Evolutionary conservation across 495 filamentous ascomycete genomes (phyloP).

Genomic region (Neurospora sp.): DNA sequence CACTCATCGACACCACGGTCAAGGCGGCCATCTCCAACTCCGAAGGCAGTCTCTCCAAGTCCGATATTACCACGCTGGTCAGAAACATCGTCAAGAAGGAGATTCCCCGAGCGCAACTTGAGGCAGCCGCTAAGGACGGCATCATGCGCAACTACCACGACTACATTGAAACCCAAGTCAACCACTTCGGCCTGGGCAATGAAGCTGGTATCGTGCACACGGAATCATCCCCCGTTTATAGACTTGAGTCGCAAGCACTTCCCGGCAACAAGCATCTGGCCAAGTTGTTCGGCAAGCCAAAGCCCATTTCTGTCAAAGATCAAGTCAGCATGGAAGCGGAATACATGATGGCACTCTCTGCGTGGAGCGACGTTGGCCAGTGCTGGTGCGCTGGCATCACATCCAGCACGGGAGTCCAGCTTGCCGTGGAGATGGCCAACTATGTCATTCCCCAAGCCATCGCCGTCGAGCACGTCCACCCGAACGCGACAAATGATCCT

Average conservation of each 20-base stretch:
- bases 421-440: constrained; percentile 38
- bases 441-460: constrained; percentile 44
- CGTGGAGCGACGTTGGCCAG: constrained; percentile 53
- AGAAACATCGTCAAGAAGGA: constrained; percentile 25
- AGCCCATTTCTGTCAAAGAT: background rate
- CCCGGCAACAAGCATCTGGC: background rate
- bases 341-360: constrained; percentile 31
- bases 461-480: constrained; percentile 53
- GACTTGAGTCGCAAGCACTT: background rate
- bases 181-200: constrained; percentile 30
- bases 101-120: constrained; percentile 24
- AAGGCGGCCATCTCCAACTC: background rate
- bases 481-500: constrained; percentile 41
- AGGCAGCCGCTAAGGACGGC: constrained; percentile 18
- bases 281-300: background rate
- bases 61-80: constrained; percentile 24
- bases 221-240: background rate
- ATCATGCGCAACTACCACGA: constrained; percentile 16
- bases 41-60: constrained; percentile 12
- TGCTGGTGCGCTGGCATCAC: constrained; percentile 52
- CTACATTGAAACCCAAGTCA: constrained; percentile 27
- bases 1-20: constrained; percentile 3
- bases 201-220: constrained; percentile 9
- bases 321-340: background rate
- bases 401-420: constrained; percentile 18